Base-by-base conservation (phyloP, 2,329 filamentous ascomycete genomes). In the Talaromyces islandicus region DNA sequence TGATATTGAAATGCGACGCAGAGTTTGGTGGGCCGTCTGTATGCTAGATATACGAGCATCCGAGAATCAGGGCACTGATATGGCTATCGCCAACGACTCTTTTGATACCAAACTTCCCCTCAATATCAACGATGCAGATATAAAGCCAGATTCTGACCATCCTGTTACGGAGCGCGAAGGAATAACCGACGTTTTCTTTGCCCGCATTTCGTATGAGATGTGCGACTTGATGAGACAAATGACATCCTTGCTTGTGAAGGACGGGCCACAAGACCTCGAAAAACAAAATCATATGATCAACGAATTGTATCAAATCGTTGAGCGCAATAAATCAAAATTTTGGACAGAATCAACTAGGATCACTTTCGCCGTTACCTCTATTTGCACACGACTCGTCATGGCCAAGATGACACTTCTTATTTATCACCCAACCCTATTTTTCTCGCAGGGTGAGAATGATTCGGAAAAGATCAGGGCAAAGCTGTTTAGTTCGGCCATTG, bases 21-120 rank as follows among this genome's bases (percentile, higher is more conserved):
- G 71, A 41, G 61, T 72, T 0, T 77, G 75, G 75, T 75, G 73
- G 71, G 60, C 62, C 30, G 59, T 77, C 25, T 72, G 67, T 64
- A 75, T 86, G 14, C 72, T 88, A 0, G 86, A 89, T 67, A 78
- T 80, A 3, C 75, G 85, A 61, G 79, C 85, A 1, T 83, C 83
- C 0, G 85, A 88, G 66, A 83, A 88, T 60, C 84, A 88, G 66
- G 85, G 85, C 0, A 83, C 82, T 24, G 85, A 88, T 61, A 81
- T 84, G 2, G 83, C 81, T 0, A 85, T 88, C 48, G 70, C 79
- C 2, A 78, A 83, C 54, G 78, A 81, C 12, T 80, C 80, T 11
- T 88, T 84, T 65, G 86, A 89, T 66, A 87, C 86, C 0, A 79
- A 75, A 58, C 66, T 78, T 9, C 81, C 81, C 1, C 64, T 76